phyloP scores from a whole-genome alignment of 257 asterid genomes.

The Misopates orontium region DNA sequence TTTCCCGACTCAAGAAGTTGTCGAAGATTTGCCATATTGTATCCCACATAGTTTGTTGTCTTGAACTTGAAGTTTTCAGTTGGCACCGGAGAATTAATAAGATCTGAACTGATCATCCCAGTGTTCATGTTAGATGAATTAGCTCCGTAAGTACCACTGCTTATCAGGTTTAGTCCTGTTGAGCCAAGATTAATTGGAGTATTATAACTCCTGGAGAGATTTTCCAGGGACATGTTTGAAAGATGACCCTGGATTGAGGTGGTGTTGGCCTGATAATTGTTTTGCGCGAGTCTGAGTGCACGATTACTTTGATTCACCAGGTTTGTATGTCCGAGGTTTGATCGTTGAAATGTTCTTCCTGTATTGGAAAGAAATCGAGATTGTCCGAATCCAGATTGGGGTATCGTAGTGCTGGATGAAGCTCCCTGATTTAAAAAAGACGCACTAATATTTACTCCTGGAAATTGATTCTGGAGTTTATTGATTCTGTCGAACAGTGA shows the following conservation, averaged over 20 bases:
- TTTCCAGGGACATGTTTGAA: conserved; percentile 10
- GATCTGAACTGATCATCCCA: neutral
- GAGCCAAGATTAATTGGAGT: neutral
- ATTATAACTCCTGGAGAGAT: conserved; percentile 10
- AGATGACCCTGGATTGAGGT: conserved; percentile 16
- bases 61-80: neutral
- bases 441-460: neutral
- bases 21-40: conserved; percentile 21
- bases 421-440: conserved; percentile 23
- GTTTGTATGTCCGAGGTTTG: conserved; percentile 6
- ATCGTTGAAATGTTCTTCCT: conserved; percentile 8
- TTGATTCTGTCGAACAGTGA: conserved; percentile 4
- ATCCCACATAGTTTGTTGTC: conserved; percentile 28
- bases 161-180: neutral
- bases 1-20: neutral
- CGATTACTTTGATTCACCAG: neutral
- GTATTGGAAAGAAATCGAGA: conserved; percentile 26
- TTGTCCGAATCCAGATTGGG: conserved; percentile 24
- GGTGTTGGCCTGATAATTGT: neutral
- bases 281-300: neutral
- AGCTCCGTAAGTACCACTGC: no score
- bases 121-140: neutral
- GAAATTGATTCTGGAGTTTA: conserved; percentile 2
- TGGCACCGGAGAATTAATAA: conserved; percentile 1
- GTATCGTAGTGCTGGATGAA: neutral